A percentile compares a stretch with the other conserved stretches of the same genome.
Evolutionary conservation across 2,329 filamentous ascomycete species (phyloP).

Genomic region (Penicillium occitanis): DNA sequence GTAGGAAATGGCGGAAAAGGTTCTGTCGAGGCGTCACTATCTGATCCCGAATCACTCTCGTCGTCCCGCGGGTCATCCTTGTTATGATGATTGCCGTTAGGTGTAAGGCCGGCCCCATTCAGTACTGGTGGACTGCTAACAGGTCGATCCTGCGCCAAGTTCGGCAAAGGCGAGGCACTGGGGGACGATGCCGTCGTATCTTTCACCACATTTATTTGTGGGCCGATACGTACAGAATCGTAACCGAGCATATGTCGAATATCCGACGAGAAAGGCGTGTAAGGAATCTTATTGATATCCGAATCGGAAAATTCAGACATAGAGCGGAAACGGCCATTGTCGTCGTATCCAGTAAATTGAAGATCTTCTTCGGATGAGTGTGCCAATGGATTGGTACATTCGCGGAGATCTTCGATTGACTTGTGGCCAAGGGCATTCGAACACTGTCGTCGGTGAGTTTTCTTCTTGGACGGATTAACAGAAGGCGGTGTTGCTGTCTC

Average conservation of each 20-base stretch:
- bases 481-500: constrained; percentile 8
- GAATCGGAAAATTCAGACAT: constrained; percentile 17
- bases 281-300: constrained; percentile 9
- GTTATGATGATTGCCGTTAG: neutral
- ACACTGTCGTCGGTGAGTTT: constrained; percentile 5
- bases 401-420: constrained; percentile 11
- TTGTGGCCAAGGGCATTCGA: constrained; percentile 14
- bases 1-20: constrained; percentile 20
- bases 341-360: constrained; percentile 12
- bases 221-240: neutral
- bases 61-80: neutral
- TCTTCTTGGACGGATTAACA: neutral
- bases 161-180: constrained; percentile 5
- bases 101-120: neutral
- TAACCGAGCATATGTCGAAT: constrained; percentile 7
- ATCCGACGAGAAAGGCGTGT: constrained; percentile 13
- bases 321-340: constrained; percentile 11
- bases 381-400: constrained; percentile 6
- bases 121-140: constrained; percentile 21
- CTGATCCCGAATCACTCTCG: neutral
- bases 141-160: constrained; percentile 14
- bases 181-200: neutral
- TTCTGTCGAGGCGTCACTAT: constrained; percentile 8
- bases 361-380: constrained; percentile 9
- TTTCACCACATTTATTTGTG: neutral